Base-by-base conservation (phyloP, 1,284 basidiomycete species). In the Ganoderma lucidum region DNA sequence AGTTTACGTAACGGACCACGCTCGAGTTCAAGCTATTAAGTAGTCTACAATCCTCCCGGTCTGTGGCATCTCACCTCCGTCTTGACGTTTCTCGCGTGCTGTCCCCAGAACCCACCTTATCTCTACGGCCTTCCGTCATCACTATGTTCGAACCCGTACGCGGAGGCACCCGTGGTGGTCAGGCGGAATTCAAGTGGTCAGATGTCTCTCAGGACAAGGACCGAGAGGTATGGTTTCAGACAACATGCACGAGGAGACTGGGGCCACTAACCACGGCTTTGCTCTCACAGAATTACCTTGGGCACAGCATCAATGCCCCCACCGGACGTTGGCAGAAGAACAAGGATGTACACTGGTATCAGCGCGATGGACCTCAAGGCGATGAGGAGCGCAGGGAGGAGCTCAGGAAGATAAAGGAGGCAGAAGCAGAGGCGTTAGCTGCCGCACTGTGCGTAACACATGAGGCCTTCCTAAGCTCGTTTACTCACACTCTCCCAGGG, bases 271-370 rank as follows among this genome's bases (percentile, higher is more conserved):
- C 56, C 51, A 8, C 17, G 19, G 48, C 23, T 62, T 48, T 12
- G 32, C 37, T 41, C 37, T 30, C 55, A n/a, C 66, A 96, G 91
- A 92, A 96, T 80, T 97, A 97, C 78, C 89, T 97, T 1, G 96
- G 96, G 5, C 93, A 96, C 77, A 95, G 95, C 71, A 91, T 97
- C 81, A 96, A 97, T 76, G 96, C 95, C 0, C 96, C 96, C 0
- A 94, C 94, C 2, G 96, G 96, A 3, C 85, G 96, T 71, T 97
- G 96, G 96, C 96, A 97, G 81, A 96, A 96, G 83, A 95, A 95
- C 83, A 96, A 96, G 79, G 96, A 97, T 76, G 83, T 97, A 23
- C 96, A 97, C 78, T 97, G 96, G 96, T 97, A 97, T 78, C 88
- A 83, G 71, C 89, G 96, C 44, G 94, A 96, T 2, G 55, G 76